A percentile compares a stretch with the other conserved stretches of the same genome.
Conservation (phyloP, 768 basidiomycete species). For the Phaffia australis region DNA sequence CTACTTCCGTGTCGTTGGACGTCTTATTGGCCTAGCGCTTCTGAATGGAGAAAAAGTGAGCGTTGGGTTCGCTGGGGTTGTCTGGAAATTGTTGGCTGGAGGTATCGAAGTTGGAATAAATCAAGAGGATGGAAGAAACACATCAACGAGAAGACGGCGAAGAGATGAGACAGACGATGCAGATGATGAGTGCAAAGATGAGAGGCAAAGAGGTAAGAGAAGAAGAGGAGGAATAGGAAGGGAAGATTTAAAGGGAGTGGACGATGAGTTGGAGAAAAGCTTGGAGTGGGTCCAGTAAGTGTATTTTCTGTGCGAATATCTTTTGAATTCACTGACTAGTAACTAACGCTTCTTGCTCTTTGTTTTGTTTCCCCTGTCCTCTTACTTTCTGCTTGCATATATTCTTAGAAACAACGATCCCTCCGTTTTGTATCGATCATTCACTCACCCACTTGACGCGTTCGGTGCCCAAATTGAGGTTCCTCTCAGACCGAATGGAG, state of each 20-base stretch:
- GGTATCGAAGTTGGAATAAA: neutral
- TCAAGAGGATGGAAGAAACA: neutral
- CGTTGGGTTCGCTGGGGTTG: constrained; percentile 13
- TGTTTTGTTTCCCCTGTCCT: neutral
- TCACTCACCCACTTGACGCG: neutral
- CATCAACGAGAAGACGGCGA: neutral
- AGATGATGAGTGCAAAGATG: neutral
- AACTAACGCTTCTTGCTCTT: neutral
- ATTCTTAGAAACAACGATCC: constrained; percentile 9
- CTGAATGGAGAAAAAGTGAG: constrained; percentile 16
- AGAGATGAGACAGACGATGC: constrained; percentile 1
- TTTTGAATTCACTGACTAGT: neutral
- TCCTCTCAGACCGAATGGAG: constrained; percentile 7
- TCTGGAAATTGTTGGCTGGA: constrained; percentile 15
- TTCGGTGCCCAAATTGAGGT: neutral
- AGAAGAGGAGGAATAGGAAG: neutral
- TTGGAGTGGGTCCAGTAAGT: constrained; percentile 13
- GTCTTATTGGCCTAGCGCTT: constrained; percentile 4
- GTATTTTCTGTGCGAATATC: neutral
- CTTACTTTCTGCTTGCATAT: too few species aligned
- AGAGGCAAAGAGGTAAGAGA: neutral
- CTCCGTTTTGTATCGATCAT: constrained; percentile 10
- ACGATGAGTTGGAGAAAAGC: constrained; percentile 14
- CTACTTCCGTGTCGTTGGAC: constrained; percentile 19
- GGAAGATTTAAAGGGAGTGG: constrained; percentile 14